A percentile compares a stretch with the other conserved stretches of the same genome.
Conservation (phyloP, 78 protist species). For the Dictyostelium citrinum region DNA sequence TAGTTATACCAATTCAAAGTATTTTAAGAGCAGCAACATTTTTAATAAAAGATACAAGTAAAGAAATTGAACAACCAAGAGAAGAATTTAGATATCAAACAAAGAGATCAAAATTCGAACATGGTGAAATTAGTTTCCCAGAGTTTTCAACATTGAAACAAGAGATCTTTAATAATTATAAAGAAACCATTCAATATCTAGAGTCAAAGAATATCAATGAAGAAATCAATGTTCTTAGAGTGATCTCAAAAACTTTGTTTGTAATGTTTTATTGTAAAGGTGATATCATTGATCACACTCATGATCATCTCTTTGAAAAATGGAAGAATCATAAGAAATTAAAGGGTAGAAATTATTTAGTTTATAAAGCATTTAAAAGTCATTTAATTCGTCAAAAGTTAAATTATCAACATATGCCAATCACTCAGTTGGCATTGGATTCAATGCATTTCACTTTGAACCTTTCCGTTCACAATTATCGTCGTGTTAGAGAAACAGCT, state of each 20-base stretch:
- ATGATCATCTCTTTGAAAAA: slow-evolving; percentile 8
- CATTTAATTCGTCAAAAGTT: slow-evolving; percentile 30
- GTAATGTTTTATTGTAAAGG: neutral
- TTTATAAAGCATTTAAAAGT: slow-evolving; percentile 3
- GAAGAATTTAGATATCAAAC: neutral
- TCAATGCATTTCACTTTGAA: neutral
- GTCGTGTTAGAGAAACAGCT: slow-evolving; percentile 9
- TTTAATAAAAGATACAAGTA: neutral
- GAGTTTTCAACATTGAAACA: neutral
- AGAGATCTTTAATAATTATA: neutral
- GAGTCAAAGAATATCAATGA: slow-evolving; percentile 34
- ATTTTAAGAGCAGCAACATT: neutral
- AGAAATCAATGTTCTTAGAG: slow-evolving; percentile 12
- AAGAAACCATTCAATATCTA: neutral
- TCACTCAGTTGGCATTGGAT: neutral
- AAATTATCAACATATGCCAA: neutral
- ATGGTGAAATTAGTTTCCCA: slow-evolving; percentile 9
- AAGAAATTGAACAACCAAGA: neutral
- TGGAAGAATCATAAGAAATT: slow-evolving; percentile 22
- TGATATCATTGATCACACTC: neutral
- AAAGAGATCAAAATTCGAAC: neutral
- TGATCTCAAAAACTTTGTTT: neutral
- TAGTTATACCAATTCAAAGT: neutral
- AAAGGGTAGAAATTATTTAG: slow-evolving; percentile 27
- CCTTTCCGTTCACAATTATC: slow-evolving; percentile 17